phyloP scores from a whole-genome alignment of 2,329 filamentous ascomycete species.

The Cladosporium oxysporum region DNA sequence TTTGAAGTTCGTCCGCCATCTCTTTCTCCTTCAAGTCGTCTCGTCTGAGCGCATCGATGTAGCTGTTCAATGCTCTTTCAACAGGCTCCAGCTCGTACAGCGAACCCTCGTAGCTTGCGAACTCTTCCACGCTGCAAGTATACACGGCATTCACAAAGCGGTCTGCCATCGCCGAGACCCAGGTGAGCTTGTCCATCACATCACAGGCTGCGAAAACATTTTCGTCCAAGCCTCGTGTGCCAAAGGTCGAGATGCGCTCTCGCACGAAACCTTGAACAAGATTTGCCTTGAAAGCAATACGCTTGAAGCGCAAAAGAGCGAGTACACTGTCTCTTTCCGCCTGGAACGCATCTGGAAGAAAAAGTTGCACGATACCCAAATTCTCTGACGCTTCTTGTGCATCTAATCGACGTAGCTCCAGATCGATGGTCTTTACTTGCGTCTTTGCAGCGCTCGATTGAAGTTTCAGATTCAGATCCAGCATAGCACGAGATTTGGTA shows the following conservation, averaged over 20 bases:
- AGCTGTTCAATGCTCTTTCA: conserved; percentile 82
- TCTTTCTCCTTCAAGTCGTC: conserved; percentile 85
- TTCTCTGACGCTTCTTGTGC: conserved; percentile 88
- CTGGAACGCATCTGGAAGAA: conserved; percentile 82
- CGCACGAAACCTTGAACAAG: conserved; percentile 76
- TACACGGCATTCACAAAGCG: conserved; percentile 80
- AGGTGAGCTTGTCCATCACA: conserved; percentile 80
- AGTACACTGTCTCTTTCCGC: conserved; percentile 83
- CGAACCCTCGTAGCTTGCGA: conserved; percentile 75
- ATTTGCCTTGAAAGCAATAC: conserved; percentile 83
- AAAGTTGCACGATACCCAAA: conserved; percentile 82
- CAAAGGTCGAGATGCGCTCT: conserved; percentile 70
- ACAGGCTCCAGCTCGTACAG: conserved; percentile 88
- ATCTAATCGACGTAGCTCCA: conserved; percentile 83
- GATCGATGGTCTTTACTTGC: conserved; percentile 89
- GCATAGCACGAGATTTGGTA: conserved; percentile 86
- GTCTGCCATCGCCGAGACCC: conserved; percentile 79
- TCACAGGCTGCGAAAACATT: conserved; percentile 79
- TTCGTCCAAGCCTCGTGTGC: conserved; percentile 70
- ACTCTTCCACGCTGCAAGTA: conserved; percentile 75
- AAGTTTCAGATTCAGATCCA: conserved; percentile 93
- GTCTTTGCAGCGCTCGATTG: conserved; percentile 88
- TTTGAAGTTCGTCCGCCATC: conserved; percentile 77
- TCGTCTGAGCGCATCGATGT: conserved; percentile 79
- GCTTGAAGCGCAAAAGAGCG: conserved; percentile 82